A percentile compares a stretch with the other conserved stretches of the same genome.
These are phyloP conservation scores for Actinomucor elegans DNA, from an alignment of 371 early-diverging fungal genomes.

Conservation along the genomic window DNA sequence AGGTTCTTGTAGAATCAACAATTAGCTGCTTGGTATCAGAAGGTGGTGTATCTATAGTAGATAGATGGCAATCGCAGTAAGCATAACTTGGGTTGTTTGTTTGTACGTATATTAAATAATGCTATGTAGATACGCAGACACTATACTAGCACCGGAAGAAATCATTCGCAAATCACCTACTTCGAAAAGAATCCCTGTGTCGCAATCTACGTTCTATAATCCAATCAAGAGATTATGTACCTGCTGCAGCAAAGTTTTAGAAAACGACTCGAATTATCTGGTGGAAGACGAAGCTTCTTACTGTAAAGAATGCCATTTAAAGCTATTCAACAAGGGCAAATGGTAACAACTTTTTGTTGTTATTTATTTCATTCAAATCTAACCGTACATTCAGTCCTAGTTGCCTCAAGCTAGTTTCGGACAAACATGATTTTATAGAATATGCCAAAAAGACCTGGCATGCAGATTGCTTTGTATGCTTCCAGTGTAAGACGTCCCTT, in stretches of 20 bases:
- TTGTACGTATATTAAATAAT: too few species aligned
- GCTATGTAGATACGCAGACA: conserved; percentile 43
- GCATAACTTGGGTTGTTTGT: too few species aligned
- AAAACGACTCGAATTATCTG: background rate
- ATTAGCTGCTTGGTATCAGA: conserved; percentile 44
- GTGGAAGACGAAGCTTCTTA: conserved; percentile 17
- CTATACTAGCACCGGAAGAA: conserved; percentile 34
- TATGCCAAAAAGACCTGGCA: conserved; percentile 51
- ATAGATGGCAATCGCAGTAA: conserved; percentile 51
- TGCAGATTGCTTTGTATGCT: conserved; percentile 52
- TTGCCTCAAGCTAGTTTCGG: conserved; percentile 44
- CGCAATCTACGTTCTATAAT: conserved; percentile 23
- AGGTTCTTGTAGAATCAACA: conserved; percentile 42
- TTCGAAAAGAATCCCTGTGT: conserved; percentile 24
- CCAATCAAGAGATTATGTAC: conserved; percentile 10
- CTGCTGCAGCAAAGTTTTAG: conserved; percentile 15
- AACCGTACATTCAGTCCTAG: conserved; percentile 28
- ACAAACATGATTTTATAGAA: conserved; percentile 45
- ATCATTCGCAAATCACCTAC: conserved; percentile 22
- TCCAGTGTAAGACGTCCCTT: conserved; percentile 27
- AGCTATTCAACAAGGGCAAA: conserved; percentile 28
- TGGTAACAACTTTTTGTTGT: conserved; percentile 18
- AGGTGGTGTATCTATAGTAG: conserved; percentile 34
- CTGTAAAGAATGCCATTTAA: conserved; percentile 37
- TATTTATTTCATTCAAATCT: background rate